Evolutionary conservation across 2,329 filamentous ascomycete genomes (phyloP).

Genomic region (Aspergillus quadrilineatus): DNA sequence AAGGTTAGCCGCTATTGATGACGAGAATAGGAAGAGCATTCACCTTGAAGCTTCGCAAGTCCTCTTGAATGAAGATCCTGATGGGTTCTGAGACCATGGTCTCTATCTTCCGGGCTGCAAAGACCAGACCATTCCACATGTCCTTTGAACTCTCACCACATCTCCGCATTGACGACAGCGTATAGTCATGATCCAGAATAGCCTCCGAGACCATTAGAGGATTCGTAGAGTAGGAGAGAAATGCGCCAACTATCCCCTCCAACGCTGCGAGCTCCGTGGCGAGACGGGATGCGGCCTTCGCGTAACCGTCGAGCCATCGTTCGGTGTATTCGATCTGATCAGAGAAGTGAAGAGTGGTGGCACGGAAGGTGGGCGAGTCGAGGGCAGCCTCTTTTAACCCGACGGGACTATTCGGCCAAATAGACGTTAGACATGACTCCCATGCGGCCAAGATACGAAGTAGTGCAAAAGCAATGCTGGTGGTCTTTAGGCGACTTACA

Average conservation of each 20-base stretch:
- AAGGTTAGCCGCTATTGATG: slow-evolving; percentile 17
- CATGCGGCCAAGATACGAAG: too few relatives aligned
- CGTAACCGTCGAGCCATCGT: slow-evolving; percentile 79
- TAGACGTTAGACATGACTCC: slow-evolving; percentile 14
- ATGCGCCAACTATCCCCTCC: slow-evolving; percentile 75
- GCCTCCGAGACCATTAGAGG: slow-evolving; percentile 74
- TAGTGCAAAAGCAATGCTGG: neutral
- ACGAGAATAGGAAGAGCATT: slow-evolving; percentile 6
- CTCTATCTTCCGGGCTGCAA: slow-evolving; percentile 75
- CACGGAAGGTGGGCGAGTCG: slow-evolving; percentile 93
- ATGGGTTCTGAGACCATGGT: slow-evolving; percentile 77
- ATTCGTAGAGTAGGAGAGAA: slow-evolving; percentile 73
- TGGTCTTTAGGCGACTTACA: slow-evolving; percentile 32
- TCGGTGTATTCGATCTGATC: slow-evolving; percentile 92
- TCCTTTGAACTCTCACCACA: slow-evolving; percentile 84
- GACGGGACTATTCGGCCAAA: slow-evolving; percentile 60
- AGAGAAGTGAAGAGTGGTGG: slow-evolving; percentile 78
- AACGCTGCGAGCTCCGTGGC: slow-evolving; percentile 67
- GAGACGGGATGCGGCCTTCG: slow-evolving; percentile 62
- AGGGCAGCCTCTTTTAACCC: slow-evolving; percentile 90
- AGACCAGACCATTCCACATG: slow-evolving; percentile 77
- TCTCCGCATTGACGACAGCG: slow-evolving; percentile 77
- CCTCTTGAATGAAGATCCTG: slow-evolving; percentile 70
- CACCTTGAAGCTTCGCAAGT: slow-evolving; percentile 77
- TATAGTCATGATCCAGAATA: slow-evolving; percentile 92